Base-by-base conservation (phyloP, 2,329 filamentous ascomycete genomes). In the Diaporthe caulivora region DNA sequence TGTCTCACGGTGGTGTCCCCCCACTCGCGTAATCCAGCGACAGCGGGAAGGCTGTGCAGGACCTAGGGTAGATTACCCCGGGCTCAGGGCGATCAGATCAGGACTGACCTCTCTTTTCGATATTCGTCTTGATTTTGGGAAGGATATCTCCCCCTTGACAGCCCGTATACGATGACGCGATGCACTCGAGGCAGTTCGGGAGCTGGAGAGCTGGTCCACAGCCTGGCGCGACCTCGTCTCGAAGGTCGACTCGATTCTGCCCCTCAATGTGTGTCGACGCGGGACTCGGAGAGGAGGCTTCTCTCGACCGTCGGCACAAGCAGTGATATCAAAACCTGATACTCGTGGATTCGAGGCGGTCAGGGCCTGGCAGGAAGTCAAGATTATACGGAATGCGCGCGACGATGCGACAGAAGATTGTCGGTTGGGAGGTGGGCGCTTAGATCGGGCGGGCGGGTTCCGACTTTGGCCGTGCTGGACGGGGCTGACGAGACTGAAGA, bases 1-100 rank as follows among this genome's bases (percentile, higher is more conserved):
- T 37, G 55, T 62, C 26, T 44, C 57, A 71, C 44, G 55, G 54
- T 47, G n/a, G n/a, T 53, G 34, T 62, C 55, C 69, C 69, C 55
- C 55, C 55, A 44, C 34, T 67, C 69, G 49, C 44, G 69, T 71
- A 62, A 71, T 62, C 69, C 69, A 58, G 31, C 55, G 69, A 71
- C 31, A 53, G 69, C 58, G 55, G 55, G 44, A 62, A 60, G 69
- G 68, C 55, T 71, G 42, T 62, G 55, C 44, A 71, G 47, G n/a
- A 53, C 69, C 69, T 54, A 58, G 69, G 49, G 55, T 53, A 44
- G 55, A 54, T 34, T 62, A 47, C 34, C 29, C 58, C 31, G 34
- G 69, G 55, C 69, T 54, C 69, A 58, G 55, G 47, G 26, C 55
- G 34, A 29, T 71, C 55, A 47, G 55, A 60, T 71, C 57, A 21